Evolutionary conservation across 208 protist genomes (phyloP).

Genomic region (Trypanosomatidae sp.): DNA sequence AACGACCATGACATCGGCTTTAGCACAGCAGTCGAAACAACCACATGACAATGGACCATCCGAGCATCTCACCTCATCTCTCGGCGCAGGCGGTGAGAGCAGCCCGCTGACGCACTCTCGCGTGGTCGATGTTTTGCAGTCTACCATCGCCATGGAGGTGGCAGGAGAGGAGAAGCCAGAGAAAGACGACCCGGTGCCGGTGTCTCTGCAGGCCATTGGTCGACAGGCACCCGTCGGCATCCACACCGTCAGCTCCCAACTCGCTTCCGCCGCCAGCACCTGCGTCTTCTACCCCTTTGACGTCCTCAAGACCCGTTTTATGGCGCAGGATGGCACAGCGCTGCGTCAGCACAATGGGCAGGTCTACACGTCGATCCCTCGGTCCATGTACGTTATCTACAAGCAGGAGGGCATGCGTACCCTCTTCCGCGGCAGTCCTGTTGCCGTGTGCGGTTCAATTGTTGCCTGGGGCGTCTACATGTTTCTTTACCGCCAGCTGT

Average conservation of each 20-base stretch:
- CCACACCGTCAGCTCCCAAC: slow-evolving; percentile 69
- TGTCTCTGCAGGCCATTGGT: slow-evolving; percentile 41
- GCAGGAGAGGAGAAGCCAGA: background rate
- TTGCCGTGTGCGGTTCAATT: slow-evolving; percentile 42
- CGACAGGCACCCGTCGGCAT: slow-evolving; percentile 34
- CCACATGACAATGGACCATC: too few species aligned
- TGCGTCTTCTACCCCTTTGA: slow-evolving; percentile 90
- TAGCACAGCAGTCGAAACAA: too few species aligned
- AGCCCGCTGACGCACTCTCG: too few species aligned
- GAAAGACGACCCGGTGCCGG: background rate
- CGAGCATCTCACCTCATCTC: too few species aligned
- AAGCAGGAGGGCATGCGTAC: slow-evolving; percentile 44
- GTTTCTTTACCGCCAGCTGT: slow-evolving; percentile 60
- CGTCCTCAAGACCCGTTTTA: slow-evolving; percentile 82
- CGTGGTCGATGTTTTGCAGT: too few species aligned
- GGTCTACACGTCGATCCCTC: slow-evolving; percentile 43
- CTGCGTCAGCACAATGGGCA: slow-evolving; percentile 56
- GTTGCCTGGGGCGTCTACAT: slow-evolving; percentile 74
- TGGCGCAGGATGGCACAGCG: slow-evolving; percentile 71
- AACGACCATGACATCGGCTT: too few species aligned
- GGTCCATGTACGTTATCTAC: slow-evolving; percentile 36
- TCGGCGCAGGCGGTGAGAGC: too few species aligned
- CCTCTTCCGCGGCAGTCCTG: slow-evolving; percentile 50
- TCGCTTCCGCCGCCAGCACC: slow-evolving; percentile 71
- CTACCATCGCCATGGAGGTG: slow-evolving; percentile 1